Evolutionary conservation across 345 rosid species (phyloP), one percentile per base, ranked within the genome.

Genomic region (Leavenworthia alabamica): DNA sequence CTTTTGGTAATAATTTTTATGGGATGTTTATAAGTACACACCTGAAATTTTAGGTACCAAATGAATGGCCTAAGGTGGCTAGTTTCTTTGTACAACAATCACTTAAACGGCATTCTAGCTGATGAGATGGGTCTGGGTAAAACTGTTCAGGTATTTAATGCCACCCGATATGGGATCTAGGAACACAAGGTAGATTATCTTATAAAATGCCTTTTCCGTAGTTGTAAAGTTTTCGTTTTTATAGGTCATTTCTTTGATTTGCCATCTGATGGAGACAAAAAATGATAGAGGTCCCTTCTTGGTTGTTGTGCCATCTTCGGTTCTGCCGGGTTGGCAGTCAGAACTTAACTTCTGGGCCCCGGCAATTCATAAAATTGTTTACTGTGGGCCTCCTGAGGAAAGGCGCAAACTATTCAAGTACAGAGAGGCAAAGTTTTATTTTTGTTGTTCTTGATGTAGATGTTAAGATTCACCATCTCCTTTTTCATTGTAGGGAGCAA

Each of bases 81-180:
- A 75, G 82, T 90, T 71, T 90, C 97, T 19, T 68, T 90, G 40
- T 85, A 86, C 77, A 86, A 87, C 73, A 90, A 87, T 75, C 85
- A 90, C 77, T 72, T 90, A 59, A 90, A 90, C 77, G 97, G 95
- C 37, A 90, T 90, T 60, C 82, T 90, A 53, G 97, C 97, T 73
- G 97, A 90, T 83, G 97, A 90, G 81, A 90, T 90, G 97, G 97
- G 97, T 62, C 90, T 90, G 40, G 97, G 97, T 47, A 90, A 90
- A 87, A 90, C 95, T 56, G 95, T 90, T 66, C 97, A 90, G 92
- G 92, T 80, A 66, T 45, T 59, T 17, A 2, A 17, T 61, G 40
- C n/a, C 17, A 51, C 7, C 13, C 26, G 6, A 50, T 33, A 11
- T 49, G 37, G 37, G 6, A 10, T 45, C 48, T 19, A 35, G 22